Percentiles rank a stretch among this genome's conserved stretches.
Evolutionary conservation across 305 asterid species (phyloP).

Genomic region (Fraxinus xanthoxyloides): DNA sequence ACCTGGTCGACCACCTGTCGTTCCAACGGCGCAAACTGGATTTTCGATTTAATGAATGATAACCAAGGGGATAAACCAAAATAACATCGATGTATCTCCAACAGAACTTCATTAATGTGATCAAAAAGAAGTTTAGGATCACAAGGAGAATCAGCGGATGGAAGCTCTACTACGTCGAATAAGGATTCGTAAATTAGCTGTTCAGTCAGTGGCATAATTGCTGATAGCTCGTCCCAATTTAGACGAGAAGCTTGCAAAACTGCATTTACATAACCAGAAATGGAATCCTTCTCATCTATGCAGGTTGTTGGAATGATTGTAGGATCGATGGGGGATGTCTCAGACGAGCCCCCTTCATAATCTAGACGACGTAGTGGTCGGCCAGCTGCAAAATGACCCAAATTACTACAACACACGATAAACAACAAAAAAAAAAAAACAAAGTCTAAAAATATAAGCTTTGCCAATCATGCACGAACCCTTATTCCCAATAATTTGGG

Average conservation of each 20-base stretch:
- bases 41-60: constrained; percentile 35
- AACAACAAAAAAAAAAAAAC: not conserved
- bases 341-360: constrained; percentile 47
- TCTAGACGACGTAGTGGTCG: constrained; percentile 46
- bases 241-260: constrained; percentile 52
- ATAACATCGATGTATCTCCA: constrained; percentile 34
- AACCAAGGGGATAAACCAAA: constrained; percentile 43
- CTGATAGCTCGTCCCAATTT: constrained; percentile 48
- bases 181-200: constrained; percentile 42
- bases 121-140: constrained; percentile 72
- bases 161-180: constrained; percentile 50
- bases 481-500: not conserved
- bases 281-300: constrained; percentile 43
- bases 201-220: constrained; percentile 32
- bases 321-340: constrained; percentile 26
- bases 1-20: constrained; percentile 48
- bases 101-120: constrained; percentile 59
- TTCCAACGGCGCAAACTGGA: constrained; percentile 31
- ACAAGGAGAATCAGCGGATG: constrained; percentile 33
- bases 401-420: not conserved
- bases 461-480: not conserved
- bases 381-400: constrained; percentile 33
- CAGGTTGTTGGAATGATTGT: constrained; percentile 18
- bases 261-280: constrained; percentile 48
- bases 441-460: not conserved